Percentiles rank a stretch among this genome's conserved stretches.
phyloP scores from a whole-genome alignment of 768 basidiomycete species.

The Jaapia argillacea region DNA sequence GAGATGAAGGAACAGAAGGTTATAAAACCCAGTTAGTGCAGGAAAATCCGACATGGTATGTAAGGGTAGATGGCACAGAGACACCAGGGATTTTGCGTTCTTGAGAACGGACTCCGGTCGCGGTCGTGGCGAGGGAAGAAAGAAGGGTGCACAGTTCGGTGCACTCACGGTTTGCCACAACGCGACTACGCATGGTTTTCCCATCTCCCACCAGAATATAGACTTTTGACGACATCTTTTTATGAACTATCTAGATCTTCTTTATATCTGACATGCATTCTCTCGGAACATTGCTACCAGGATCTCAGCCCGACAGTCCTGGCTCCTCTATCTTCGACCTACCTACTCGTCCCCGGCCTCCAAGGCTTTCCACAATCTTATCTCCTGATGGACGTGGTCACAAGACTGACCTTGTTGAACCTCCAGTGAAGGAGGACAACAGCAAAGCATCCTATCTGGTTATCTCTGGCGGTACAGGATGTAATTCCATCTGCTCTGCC shows the following conservation, averaged over 20 bases:
- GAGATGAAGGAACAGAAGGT: conserved; percentile 49
- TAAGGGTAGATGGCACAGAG: background rate
- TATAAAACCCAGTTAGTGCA: conserved; percentile 56
- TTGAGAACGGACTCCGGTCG: no score
- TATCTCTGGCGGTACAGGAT: conserved; percentile 91
- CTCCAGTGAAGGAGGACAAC: conserved; percentile 3
- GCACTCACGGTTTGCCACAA: no score
- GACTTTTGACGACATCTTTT: no score
- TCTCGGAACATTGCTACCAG: background rate
- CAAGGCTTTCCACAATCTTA: conserved; percentile 1
- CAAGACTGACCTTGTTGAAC: background rate
- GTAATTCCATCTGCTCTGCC: conserved; percentile 83
- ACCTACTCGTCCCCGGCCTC: conserved; percentile 31
- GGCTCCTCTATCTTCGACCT: conserved; percentile 72
- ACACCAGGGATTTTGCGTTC: no score
- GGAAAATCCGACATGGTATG: conserved; percentile 29
- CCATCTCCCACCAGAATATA: no score
- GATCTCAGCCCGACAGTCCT: conserved; percentile 44
- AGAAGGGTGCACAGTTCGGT: no score
- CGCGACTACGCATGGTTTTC: no score
- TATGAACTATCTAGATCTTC: no score
- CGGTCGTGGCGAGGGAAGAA: no score
- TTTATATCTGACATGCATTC: background rate
- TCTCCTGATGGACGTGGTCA: background rate
- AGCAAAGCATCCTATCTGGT: conserved; percentile 48